Conservation (phyloP, 257 asterid species). For the Striga asiatica region DNA sequence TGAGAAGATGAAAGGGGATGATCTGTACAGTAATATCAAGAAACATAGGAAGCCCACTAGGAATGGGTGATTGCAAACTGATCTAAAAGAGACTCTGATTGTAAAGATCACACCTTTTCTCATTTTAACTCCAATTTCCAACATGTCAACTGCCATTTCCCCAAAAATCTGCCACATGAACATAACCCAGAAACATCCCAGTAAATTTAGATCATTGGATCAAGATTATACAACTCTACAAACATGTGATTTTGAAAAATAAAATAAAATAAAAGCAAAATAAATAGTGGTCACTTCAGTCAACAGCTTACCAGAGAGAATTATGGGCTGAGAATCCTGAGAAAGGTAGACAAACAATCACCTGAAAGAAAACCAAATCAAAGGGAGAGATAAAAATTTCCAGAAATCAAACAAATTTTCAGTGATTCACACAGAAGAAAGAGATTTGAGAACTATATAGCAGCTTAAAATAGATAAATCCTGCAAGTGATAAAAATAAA, state of each 20-base stretch:
- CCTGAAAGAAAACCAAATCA: constrained; percentile 17
- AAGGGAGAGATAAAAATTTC: not conserved
- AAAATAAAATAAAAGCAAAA: too few species aligned
- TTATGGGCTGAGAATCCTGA: not conserved
- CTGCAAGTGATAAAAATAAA: too few species aligned
- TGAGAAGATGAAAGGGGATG: constrained; percentile 50
- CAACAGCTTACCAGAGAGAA: constrained; percentile 15
- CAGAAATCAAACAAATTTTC: not conserved
- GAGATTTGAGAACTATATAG: constrained; percentile 2
- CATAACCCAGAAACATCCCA: constrained; percentile 21
- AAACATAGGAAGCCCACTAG: constrained; percentile 40
- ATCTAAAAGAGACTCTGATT: constrained; percentile 27
- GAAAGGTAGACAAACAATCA: constrained; percentile 16
- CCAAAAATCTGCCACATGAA: constrained; percentile 28
- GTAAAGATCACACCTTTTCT: constrained; percentile 33
- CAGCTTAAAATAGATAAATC: constrained; percentile 18
- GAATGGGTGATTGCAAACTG: constrained; percentile 47
- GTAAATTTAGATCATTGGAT: constrained; percentile 6
- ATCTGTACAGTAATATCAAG: constrained; percentile 38
- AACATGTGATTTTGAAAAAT: too few species aligned
- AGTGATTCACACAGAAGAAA: too few species aligned
- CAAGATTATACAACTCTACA: too few species aligned
- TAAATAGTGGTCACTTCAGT: not conserved
- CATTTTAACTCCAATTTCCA: constrained; percentile 37
- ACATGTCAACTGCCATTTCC: constrained; percentile 16